These are phyloP conservation scores for Didymella lethalis DNA, from an alignment of 2,329 filamentous ascomycete species.

Conservation along the genomic window DNA sequence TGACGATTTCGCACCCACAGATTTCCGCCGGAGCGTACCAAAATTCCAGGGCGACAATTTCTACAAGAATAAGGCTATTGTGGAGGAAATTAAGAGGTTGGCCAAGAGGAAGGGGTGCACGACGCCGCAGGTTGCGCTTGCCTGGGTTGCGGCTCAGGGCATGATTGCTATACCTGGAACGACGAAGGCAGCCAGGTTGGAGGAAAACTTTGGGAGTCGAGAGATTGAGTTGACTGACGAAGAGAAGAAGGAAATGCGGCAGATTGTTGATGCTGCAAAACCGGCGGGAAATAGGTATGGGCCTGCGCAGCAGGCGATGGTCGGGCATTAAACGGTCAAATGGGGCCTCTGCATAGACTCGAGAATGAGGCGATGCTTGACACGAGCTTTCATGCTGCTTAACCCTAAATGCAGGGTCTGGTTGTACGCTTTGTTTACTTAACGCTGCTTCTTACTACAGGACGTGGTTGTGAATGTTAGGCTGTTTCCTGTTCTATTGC, in stretches of 20 bases:
- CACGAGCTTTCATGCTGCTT: not conserved
- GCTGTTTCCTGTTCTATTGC: not conserved
- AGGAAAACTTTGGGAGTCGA: slow-evolving; percentile 34
- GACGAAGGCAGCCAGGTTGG: slow-evolving; percentile 29
- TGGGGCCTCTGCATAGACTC: not conserved
- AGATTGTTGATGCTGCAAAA: slow-evolving; percentile 50
- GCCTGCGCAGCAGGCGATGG: slow-evolving; percentile 31
- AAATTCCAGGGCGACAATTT: slow-evolving; percentile 53
- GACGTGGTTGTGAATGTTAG: not conserved
- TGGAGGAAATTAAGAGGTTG: slow-evolving; percentile 37
- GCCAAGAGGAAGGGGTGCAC: slow-evolving; percentile 60
- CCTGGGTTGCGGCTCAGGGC: slow-evolving; percentile 45
- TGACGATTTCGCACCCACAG: slow-evolving; percentile 54
- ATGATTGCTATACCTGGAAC: slow-evolving; percentile 65
- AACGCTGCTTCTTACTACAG: too few relatives aligned
- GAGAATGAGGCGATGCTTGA: not conserved
- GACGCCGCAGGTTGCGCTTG: slow-evolving; percentile 62
- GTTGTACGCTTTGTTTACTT: too few relatives aligned
- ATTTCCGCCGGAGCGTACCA: slow-evolving; percentile 48
- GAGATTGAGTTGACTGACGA: slow-evolving; percentile 33
- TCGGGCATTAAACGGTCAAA: slow-evolving; percentile 24
- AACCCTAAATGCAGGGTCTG: not conserved
- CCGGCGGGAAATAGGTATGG: slow-evolving; percentile 48
- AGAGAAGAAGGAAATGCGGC: slow-evolving; percentile 33
- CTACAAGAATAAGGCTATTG: slow-evolving; percentile 41